Base-by-base conservation (phyloP, 495 filamentous ascomycete genomes). In the Thermothielavioides terrestris region DNA sequence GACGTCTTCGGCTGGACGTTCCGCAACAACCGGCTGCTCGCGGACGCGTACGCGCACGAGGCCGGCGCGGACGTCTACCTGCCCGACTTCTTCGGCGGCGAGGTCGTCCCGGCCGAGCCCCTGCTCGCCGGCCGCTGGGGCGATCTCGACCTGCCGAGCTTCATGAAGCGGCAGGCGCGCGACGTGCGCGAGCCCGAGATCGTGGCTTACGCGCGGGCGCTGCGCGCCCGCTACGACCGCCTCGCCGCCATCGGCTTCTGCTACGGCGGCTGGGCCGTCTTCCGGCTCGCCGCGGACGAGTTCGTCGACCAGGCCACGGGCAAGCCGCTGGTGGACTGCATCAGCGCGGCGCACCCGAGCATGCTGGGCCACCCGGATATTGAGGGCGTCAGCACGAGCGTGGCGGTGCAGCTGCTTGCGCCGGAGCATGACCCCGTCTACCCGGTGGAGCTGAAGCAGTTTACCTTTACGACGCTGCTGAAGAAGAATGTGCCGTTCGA, bases 1-100 rank as follows among this genome's bases (percentile, higher is more conserved):
- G 79, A 82, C 58, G 56, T 75, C 5, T 71, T 82, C 39, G 80
- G 80, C 30, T 84, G 80, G 79, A 67, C 67, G 1, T 76, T 82
- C 38, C 60, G 68, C 49, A 82, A 84, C 57, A 55, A 58, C 6
- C 70, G 81, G 3, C 61, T 83, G 0, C 59, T 83, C 12, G 77
- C 78, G 12, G 79, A 84, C 60, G 66, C 68, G 50, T 77, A 74
- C 62, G 76, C 79, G 3, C 61, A 68, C 52, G 74, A 76, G 59
- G 66, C 67, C 21, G 60, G 63, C 38, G 73, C 69, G 39, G 69
- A 64, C 18, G 77, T 83, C 25, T 82, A 77, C 54, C 46, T 81
- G 23, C 79, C 78, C 9, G 79, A 83, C 57, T 81, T 83, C 56
- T 69, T 69, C 56, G 65, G 35, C 53, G 72, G 72, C 37, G 61